These are phyloP conservation scores for Plasmodium relictum DNA, from an alignment of 169 alveolate species.

Conservation along the genomic window DNA sequence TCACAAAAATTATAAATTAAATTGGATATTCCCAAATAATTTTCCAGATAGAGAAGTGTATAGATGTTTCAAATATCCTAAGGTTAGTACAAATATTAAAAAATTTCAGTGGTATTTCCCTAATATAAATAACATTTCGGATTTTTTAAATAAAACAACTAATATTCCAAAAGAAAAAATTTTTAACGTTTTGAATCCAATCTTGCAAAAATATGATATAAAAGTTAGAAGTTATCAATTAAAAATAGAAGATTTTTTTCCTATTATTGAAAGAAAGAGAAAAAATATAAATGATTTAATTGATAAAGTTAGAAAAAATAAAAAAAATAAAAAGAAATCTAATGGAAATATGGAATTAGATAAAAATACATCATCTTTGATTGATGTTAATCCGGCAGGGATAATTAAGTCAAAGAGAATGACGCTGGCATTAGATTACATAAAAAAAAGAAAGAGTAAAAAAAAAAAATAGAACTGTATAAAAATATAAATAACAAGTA, in stretches of 20 bases:
- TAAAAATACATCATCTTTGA: constrained; percentile 8
- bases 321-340: constrained; percentile 18
- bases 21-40: constrained; percentile 84
- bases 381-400: constrained; percentile 71
- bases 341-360: background rate
- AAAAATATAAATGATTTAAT: constrained; percentile 55
- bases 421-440: constrained; percentile 39
- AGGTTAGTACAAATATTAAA: constrained; percentile 67
- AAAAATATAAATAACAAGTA: background rate
- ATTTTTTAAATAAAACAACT: constrained; percentile 35
- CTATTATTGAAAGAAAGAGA: constrained; percentile 56
- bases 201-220: constrained; percentile 46
- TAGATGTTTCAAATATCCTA: constrained; percentile 82
- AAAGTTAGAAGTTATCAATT: constrained; percentile 50
- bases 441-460: constrained; percentile 32
- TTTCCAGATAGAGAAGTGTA: constrained; percentile 87
- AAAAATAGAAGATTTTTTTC: constrained; percentile 59
- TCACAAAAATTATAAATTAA: constrained; percentile 83
- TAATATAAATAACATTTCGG: constrained; percentile 14
- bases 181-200: constrained; percentile 42
- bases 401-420: constrained; percentile 49
- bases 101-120: constrained; percentile 66
- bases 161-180: constrained; percentile 65
- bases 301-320: constrained; percentile 16
- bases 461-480: background rate